Evolutionary conservation across 1,284 basidiomycete genomes (phyloP).

Genomic region (Ceratobasidium sp.): DNA sequence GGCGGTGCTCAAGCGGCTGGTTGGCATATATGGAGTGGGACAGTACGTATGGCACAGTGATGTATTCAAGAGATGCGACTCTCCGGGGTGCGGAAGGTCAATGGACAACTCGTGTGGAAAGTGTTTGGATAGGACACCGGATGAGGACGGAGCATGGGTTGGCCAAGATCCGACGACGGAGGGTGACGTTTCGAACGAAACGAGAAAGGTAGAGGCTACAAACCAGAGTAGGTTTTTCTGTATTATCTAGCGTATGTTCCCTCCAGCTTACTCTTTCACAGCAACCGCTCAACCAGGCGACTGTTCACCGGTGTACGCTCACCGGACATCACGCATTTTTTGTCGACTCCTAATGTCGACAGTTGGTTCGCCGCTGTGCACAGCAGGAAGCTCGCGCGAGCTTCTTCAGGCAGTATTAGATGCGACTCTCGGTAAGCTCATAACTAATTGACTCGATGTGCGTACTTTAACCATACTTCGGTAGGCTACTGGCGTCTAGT

Average conservation of each 20-base stretch:
- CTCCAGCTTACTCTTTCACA: neutral
- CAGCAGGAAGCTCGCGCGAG: neutral
- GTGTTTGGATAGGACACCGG: neutral
- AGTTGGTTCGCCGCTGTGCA: constrained; percentile 8
- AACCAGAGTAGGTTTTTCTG: neutral
- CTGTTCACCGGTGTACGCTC: neutral
- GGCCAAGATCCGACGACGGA: neutral
- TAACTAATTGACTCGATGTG: no score
- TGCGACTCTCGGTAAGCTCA: neutral
- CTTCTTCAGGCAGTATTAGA: neutral
- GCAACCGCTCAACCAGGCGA: neutral
- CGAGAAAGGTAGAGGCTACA: neutral
- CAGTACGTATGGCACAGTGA: constrained; percentile 22
- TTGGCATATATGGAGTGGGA: neutral
- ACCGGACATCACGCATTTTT: neutral
- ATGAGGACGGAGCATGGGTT: neutral
- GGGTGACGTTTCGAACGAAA: neutral
- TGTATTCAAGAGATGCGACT: neutral
- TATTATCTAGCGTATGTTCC: neutral
- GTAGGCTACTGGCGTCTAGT: constrained; percentile 13
- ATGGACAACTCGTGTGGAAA: neutral
- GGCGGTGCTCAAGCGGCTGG: constrained; percentile 2
- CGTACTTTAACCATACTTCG: no score
- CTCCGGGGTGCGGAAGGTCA: neutral
- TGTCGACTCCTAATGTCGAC: neutral